Conservation (phyloP, 2,329 filamentous ascomycete genomes). For the Calonectria hawksworthii region DNA sequence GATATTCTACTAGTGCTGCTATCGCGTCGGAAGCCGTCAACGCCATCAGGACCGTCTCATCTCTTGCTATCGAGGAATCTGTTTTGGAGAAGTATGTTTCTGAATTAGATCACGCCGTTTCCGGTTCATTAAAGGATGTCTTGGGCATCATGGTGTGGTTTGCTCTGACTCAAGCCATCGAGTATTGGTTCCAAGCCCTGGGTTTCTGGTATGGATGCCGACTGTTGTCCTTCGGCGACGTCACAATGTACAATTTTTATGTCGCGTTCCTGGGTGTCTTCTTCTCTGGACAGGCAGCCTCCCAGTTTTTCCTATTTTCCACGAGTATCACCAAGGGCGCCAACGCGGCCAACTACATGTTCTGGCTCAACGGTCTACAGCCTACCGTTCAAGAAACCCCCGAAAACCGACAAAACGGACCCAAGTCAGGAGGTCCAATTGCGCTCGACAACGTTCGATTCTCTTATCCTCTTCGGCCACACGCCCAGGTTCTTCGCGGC, state of each 20-base stretch:
- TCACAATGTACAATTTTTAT: constrained; percentile 67
- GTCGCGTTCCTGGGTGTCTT: constrained; percentile 67
- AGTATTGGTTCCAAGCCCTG: constrained; percentile 56
- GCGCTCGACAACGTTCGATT: constrained; percentile 71
- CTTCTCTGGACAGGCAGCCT: constrained; percentile 58
- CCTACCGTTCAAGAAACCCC: constrained; percentile 58
- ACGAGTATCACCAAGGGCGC: constrained; percentile 67
- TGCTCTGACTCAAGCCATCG: constrained; percentile 53
- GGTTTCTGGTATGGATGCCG: constrained; percentile 59
- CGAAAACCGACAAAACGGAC: constrained; percentile 54
- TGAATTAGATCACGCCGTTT: constrained; percentile 49
- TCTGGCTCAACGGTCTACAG: constrained; percentile 61
- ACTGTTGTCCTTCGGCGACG: constrained; percentile 56
- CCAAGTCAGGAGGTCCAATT: constrained; percentile 53
- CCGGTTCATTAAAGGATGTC: constrained; percentile 49
- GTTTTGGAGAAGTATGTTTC: constrained; percentile 49
- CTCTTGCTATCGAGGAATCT: constrained; percentile 56
- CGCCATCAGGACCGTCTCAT: constrained; percentile 58
- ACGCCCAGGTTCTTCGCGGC: constrained; percentile 57
- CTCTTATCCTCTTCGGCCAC: constrained; percentile 68
- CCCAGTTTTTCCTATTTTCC: constrained; percentile 61
- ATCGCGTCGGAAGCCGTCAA: constrained; percentile 60
- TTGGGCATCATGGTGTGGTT: constrained; percentile 53
- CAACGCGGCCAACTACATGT: constrained; percentile 64
- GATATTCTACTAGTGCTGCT: constrained; percentile 53